Conservation (phyloP, 768 basidiomycete species). For the Ramaria sp. region DNA sequence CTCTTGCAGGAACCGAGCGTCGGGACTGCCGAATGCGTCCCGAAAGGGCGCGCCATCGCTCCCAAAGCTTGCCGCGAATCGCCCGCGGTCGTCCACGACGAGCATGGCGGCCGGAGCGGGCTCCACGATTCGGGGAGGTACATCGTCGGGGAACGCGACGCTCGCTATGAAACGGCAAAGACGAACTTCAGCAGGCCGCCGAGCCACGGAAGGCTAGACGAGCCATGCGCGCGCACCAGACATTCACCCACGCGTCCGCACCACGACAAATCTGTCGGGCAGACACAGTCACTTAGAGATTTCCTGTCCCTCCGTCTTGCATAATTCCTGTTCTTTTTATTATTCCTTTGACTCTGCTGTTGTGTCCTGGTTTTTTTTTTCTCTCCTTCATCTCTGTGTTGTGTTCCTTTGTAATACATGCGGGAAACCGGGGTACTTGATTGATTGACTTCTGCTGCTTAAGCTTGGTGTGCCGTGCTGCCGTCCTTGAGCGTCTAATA, state of each 20-base stretch:
- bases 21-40: conserved; percentile 57
- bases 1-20: conserved; percentile 60
- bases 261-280: background rate
- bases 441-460: too few relatives aligned
- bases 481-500: too few relatives aligned
- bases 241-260: too few relatives aligned
- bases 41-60: conserved; percentile 41
- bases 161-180: conserved; percentile 68
- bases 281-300: background rate
- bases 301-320: too few relatives aligned
- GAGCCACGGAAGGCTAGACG: conserved; percentile 16
- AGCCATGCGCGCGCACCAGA: too few relatives aligned
- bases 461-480: too few relatives aligned
- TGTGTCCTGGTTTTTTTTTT: conserved; percentile 26
- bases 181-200: conserved; percentile 49
- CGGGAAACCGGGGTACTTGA: background rate
- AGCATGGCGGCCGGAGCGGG: conserved; percentile 35
- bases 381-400: conserved; percentile 27
- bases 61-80: conserved; percentile 67
- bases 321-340: conserved; percentile 20
- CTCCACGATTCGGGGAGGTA: background rate
- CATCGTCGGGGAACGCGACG: conserved; percentile 7
- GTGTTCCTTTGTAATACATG: conserved; percentile 9
- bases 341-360: conserved; percentile 15
- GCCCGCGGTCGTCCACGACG: conserved; percentile 63